phyloP scores from a whole-genome alignment of 169 alveolate genomes.

The Cytauxzoon felis region DNA sequence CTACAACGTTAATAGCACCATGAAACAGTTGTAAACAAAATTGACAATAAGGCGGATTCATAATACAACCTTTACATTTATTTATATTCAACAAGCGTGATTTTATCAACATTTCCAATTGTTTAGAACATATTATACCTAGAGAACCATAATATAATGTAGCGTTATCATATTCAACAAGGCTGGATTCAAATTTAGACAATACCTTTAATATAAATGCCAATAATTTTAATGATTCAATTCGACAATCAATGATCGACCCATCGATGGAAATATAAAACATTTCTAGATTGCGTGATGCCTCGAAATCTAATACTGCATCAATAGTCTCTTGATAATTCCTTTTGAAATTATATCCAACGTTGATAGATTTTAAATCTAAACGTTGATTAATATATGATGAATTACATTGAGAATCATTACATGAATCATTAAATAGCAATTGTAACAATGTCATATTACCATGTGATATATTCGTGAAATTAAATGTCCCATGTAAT shows the following conservation, averaged over 20 bases:
- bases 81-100: slow-evolving; percentile 12
- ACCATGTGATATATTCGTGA: not conserved
- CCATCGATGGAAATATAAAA: slow-evolving; percentile 39
- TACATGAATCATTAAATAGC: slow-evolving; percentile 14
- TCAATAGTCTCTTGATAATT: not conserved
- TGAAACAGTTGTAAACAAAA: slow-evolving; percentile 23
- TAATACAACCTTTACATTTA: slow-evolving; percentile 31
- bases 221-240: slow-evolving; percentile 46
- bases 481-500: slow-evolving; percentile 5
- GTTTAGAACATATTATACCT: slow-evolving; percentile 18
- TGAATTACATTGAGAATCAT: not conserved
- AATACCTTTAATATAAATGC: slow-evolving; percentile 18
- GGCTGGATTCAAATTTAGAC: slow-evolving; percentile 38
- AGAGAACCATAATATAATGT: slow-evolving; percentile 39
- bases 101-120: slow-evolving; percentile 6
- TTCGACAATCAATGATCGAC: slow-evolving; percentile 11
- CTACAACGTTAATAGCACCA: slow-evolving; percentile 30
- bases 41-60: slow-evolving; percentile 36
- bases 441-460: slow-evolving; percentile 10
- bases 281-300: slow-evolving; percentile 13
- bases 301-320: slow-evolving; percentile 1
- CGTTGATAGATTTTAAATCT: not conserved
- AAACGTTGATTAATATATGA: not conserved
- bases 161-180: slow-evolving; percentile 45
- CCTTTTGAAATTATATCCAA: not conserved